Evolutionary conservation across 192 early-diverging fungal genomes (phyloP).

Genomic region (Chytriomyces hyalinus): DNA sequence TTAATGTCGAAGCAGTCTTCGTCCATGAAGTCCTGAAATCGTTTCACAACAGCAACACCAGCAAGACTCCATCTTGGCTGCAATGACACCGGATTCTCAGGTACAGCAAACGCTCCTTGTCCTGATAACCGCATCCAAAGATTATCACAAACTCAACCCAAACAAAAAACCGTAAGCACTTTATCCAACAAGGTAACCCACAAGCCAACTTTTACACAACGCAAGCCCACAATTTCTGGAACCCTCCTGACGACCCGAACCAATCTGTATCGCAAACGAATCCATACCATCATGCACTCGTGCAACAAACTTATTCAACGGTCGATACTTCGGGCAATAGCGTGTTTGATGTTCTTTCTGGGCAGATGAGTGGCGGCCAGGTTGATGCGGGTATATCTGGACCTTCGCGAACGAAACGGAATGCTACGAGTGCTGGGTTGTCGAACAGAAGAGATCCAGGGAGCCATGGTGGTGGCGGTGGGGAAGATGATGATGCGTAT

Average conservation of each 20-base stretch:
- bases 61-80: background rate
- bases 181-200: background rate
- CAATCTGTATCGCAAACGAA: background rate
- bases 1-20: background rate
- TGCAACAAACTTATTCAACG: background rate
- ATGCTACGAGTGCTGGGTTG: too few species aligned
- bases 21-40: background rate
- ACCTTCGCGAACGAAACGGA: background rate
- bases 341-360: background rate
- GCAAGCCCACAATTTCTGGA: background rate
- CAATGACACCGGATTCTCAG: slow-evolving; percentile 4
- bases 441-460: background rate
- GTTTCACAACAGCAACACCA: background rate
- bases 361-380: background rate
- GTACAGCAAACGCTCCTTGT: background rate
- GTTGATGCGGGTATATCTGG: background rate
- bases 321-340: background rate
- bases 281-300: background rate
- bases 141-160: background rate
- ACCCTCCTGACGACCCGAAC: background rate
- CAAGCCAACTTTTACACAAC: background rate
- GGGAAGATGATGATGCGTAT: background rate
- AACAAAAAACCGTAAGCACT: background rate
- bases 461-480: background rate
- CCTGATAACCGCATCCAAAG: background rate